A percentile compares a stretch with the other conserved stretches of the same genome.
Conservation (phyloP, 2,329 filamentous ascomycete genomes). For the Arthrobotrys pseudoclavata region DNA sequence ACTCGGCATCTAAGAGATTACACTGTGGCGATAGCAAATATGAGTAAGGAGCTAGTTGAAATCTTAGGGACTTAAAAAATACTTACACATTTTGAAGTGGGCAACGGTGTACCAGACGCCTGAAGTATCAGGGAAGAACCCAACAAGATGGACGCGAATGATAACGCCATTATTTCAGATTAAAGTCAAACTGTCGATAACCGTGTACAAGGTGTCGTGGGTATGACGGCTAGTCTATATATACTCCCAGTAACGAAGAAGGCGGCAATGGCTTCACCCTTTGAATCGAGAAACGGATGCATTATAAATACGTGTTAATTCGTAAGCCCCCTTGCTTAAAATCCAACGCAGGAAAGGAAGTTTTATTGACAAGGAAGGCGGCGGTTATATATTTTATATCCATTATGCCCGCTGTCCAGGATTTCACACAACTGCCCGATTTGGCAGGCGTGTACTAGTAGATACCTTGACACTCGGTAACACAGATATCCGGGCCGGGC, state of each 20-base stretch:
- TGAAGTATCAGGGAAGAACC: conserved; percentile 18
- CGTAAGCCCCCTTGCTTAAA: not conserved
- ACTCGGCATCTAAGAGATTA: conserved; percentile 8
- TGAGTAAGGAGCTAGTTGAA: too few species aligned
- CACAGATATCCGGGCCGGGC: not conserved
- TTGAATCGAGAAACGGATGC: not conserved
- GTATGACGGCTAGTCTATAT: not conserved
- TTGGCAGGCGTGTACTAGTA: not conserved
- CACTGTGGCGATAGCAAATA: conserved; percentile 20
- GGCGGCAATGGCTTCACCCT: not conserved
- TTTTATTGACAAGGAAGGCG: not conserved
- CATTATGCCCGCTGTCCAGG: not conserved
- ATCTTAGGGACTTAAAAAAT: too few species aligned
- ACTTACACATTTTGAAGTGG: conserved; percentile 28
- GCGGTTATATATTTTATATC: not conserved
- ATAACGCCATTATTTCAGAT: not conserved
- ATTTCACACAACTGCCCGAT: not conserved
- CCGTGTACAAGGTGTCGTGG: not conserved
- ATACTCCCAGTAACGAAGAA: not conserved
- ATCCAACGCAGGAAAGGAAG: not conserved
- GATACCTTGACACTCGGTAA: not conserved
- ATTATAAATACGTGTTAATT: not conserved
- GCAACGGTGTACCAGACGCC: not conserved
- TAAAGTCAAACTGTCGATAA: not conserved
- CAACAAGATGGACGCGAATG: not conserved